Conservation (phyloP, 1,139 yeast species). For the Debaryomyces udenii region DNA sequence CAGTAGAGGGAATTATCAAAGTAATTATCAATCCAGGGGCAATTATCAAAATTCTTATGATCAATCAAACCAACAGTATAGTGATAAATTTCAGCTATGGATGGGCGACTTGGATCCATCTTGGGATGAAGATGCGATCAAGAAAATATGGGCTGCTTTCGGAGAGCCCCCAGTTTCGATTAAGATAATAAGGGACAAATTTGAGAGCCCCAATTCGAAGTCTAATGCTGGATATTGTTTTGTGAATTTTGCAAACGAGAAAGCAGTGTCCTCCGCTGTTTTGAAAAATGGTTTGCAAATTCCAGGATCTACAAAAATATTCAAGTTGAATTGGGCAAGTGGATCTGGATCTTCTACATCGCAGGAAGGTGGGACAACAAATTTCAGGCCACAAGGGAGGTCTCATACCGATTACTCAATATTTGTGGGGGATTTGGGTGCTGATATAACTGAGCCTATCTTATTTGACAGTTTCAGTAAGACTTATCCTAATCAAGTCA, state of each 20-base stretch:
- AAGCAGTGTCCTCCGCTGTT: constrained; percentile 72
- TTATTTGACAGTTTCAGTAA: constrained; percentile 70
- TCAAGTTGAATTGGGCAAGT: constrained; percentile 86
- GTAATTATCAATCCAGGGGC: constrained; percentile 8
- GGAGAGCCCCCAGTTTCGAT: constrained; percentile 43
- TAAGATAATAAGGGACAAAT: constrained; percentile 42
- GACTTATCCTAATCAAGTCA: constrained; percentile 67
- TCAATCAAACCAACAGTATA: constrained; percentile 14
- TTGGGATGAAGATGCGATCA: constrained; percentile 75
- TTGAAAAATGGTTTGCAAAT: constrained; percentile 69
- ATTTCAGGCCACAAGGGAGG: constrained; percentile 11
- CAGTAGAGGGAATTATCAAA: constrained; percentile 7
- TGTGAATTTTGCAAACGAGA: constrained; percentile 71
- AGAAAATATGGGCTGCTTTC: constrained; percentile 60
- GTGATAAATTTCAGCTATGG: constrained; percentile 56
- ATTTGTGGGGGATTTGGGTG: constrained; percentile 84
- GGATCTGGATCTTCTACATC: constrained; percentile 35
- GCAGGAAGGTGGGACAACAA: constrained; percentile 1
- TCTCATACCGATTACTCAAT: constrained; percentile 47
- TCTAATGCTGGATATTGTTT: constrained; percentile 63
- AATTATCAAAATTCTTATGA: constrained; percentile 18
- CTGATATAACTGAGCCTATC: constrained; percentile 74
- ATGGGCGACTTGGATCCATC: constrained; percentile 93
- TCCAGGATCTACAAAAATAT: constrained; percentile 57
- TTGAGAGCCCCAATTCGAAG: constrained; percentile 19